phyloP scores from a whole-genome alignment of 345 rosid species.

The Salix brachista region DNA sequence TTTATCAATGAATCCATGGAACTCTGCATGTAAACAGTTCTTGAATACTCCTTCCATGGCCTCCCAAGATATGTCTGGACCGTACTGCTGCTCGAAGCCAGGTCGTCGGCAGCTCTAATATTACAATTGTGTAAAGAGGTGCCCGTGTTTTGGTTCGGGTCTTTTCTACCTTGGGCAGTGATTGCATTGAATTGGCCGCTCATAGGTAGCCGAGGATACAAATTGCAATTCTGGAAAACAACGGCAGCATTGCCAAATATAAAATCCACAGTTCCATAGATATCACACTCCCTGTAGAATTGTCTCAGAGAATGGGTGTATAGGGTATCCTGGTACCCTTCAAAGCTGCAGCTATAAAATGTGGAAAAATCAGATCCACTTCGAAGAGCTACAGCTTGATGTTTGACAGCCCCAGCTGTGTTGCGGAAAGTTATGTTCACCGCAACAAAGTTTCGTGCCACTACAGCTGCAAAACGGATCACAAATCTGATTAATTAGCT shows the following conservation, averaged over 20 bases:
- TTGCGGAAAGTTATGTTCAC: slow-evolving; percentile 76
- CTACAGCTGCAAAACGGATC: slow-evolving; percentile 50
- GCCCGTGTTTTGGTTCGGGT: slow-evolving; percentile 83
- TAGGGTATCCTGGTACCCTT: slow-evolving; percentile 81
- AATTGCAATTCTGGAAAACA: slow-evolving; percentile 67
- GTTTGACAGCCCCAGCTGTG: slow-evolving; percentile 80
- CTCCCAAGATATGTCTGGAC: slow-evolving; percentile 67
- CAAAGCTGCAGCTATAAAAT: slow-evolving; percentile 82
- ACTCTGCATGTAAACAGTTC: slow-evolving; percentile 58
- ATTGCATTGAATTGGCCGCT: slow-evolving; percentile 78
- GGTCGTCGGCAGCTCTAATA: slow-evolving; percentile 57
- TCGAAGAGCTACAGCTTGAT: slow-evolving; percentile 80
- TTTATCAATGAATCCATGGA: slow-evolving; percentile 46
- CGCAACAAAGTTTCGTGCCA: slow-evolving; percentile 70
- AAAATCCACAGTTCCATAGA: slow-evolving; percentile 87
- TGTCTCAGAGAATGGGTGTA: slow-evolving; percentile 74
- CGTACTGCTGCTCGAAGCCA: slow-evolving; percentile 40
- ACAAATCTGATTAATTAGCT: not conserved
- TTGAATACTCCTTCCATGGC: slow-evolving; percentile 88
- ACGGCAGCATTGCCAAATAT: slow-evolving; percentile 91
- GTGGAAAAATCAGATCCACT: slow-evolving; percentile 70
- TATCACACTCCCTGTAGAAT: slow-evolving; percentile 79
- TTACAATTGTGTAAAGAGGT: slow-evolving; percentile 63
- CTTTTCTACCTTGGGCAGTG: slow-evolving; percentile 79
- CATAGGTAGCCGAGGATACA: slow-evolving; percentile 69